Evolutionary conservation across 202 grass and related monocot genomes (phyloP), one percentile per base, ranked within the genome.

Genomic region (Panicum virgatum): DNA sequence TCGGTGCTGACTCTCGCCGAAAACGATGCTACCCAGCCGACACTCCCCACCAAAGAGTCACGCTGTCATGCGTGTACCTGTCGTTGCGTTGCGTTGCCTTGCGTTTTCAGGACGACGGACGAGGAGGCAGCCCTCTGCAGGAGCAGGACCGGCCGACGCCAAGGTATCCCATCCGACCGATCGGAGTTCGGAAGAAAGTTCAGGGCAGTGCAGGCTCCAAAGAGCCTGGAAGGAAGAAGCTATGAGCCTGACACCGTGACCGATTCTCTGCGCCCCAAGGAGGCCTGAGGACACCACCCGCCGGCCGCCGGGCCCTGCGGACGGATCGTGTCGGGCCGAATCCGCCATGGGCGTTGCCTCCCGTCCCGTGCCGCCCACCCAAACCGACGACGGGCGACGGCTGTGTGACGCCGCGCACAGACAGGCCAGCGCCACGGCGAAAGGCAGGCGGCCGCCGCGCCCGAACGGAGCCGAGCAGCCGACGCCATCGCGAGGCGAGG

Each of bases 21-120:
- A 53, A 78, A 71, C n/a, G 65, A 85, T 40, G 25, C 14, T 66
- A 64, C 69, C 5, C 27, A 25, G 19, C 62, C 30, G 70, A 73
- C 70, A 19, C 18, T 1, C 57, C 14, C 25, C 56, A 5, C 25
- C 25, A 10, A 3, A 12, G 3, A 60, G 1, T 16, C 61, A 63
- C 61, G 30, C 37, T 37, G 29, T 4, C 61, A 63, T 37, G 0
- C 15, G 15, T 19, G 30, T 36, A 37, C 19, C 29, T 20, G 30
- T 63, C 29, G 30, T 20, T 13, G 14, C 34, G 59, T 62, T 62
- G 27, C 29, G 6, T 6, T n/a, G n/a, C n/a, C n/a, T n/a, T n/a
- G n/a, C n/a, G n/a, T 32, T 20, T 19, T 19, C 23, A 29, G 23
- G 45, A 62, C n/a, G n/a, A n/a, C n/a, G n/a, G n/a, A n/a, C n/a